Conservation (phyloP, 2,329 filamentous ascomycete species). For the Diaporthe velutina region DNA sequence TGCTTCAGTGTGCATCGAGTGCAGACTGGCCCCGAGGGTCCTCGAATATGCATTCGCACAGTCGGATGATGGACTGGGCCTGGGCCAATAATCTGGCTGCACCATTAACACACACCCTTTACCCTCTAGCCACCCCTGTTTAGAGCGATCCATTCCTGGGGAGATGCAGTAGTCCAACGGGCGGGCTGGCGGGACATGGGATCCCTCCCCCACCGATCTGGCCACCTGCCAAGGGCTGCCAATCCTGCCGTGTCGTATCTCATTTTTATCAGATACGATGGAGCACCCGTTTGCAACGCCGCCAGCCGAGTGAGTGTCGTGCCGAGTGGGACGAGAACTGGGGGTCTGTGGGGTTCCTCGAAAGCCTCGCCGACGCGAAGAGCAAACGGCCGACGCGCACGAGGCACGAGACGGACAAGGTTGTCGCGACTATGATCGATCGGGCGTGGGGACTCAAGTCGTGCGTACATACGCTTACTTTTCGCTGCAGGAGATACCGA, state of each 20-base stretch:
- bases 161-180: background rate
- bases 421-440: background rate
- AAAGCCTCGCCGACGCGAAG: background rate
- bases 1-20: background rate
- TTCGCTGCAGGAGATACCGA: background rate
- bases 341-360: background rate
- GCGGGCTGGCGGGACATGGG: background rate
- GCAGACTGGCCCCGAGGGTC: background rate
- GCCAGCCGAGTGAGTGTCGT: background rate
- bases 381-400: background rate
- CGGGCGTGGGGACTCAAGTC: background rate
- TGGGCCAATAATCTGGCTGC: background rate
- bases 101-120: no score
- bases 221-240: background rate
- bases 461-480: background rate
- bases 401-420: background rate
- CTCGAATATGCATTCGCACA: no score
- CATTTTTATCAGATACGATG: background rate
- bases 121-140: background rate
- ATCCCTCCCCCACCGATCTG: background rate
- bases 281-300: background rate
- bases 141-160: constrained; percentile 3
- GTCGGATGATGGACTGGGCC: background rate
- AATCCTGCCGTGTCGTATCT: background rate
- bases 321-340: background rate